phyloP scores from a whole-genome alignment of 306 rosid species.

The Fragaria iinumae region DNA sequence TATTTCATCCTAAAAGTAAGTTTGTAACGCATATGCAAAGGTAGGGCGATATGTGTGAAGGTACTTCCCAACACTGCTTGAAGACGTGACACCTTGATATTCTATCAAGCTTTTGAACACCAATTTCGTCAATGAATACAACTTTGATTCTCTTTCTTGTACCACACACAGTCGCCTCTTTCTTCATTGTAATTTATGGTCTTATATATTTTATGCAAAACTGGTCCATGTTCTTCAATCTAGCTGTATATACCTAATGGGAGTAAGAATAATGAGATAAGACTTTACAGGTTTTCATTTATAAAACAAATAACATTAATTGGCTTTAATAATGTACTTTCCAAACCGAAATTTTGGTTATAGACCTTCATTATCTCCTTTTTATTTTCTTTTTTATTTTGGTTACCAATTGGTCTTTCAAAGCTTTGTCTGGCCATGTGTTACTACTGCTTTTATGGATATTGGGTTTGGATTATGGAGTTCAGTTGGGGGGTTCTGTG shows the following conservation, averaged over 20 bases:
- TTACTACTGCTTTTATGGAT: too few species aligned
- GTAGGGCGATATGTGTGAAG: too few species aligned
- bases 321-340: neutral
- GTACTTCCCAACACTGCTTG: neutral
- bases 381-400: too few species aligned
- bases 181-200: neutral
- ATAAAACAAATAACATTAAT: neutral
- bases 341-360: neutral
- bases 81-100: constrained; percentile 22
- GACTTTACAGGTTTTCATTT: neutral
- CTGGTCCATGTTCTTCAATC: neutral
- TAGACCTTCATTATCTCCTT: too few species aligned
- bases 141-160: constrained; percentile 10
- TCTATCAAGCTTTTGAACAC: neutral
- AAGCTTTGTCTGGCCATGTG: too few species aligned
- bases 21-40: too few species aligned
- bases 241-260: neutral
- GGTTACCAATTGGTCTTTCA: too few species aligned
- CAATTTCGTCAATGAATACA: neutral
- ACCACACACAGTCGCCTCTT: neutral
- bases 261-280: neutral
- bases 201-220: neutral
- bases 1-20: too few species aligned
- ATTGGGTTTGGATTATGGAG: too few species aligned
- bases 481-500: too few species aligned